A percentile compares a stretch with the other conserved stretches of the same genome.
Conservation (phyloP, 495 filamentous ascomycete species). For the Antarctomyces pellizariae region DNA sequence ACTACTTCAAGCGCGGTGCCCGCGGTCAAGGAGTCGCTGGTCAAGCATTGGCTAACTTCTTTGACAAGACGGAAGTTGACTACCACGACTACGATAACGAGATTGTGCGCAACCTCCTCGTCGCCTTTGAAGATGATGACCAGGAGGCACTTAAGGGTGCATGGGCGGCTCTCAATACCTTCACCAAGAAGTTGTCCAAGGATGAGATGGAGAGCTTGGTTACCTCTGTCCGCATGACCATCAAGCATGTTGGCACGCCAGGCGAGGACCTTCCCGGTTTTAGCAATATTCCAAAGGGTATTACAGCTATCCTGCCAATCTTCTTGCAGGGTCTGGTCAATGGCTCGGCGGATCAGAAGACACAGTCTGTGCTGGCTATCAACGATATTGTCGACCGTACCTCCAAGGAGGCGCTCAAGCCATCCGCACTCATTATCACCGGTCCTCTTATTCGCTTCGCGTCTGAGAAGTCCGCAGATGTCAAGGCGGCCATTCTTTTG, state of each 20-base stretch:
- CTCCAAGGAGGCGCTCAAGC: conserved; percentile 57
- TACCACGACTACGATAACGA: conserved; percentile 89
- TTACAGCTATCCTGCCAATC: conserved; percentile 88
- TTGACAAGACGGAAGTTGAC: conserved; percentile 56
- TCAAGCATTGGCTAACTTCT: conserved; percentile 70
- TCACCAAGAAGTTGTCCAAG: conserved; percentile 76
- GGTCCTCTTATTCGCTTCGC: conserved; percentile 93
- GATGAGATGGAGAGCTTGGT: conserved; percentile 97
- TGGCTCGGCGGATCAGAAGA: conserved; percentile 74
- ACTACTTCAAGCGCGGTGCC: conserved; percentile 56
- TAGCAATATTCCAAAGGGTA: conserved; percentile 83
- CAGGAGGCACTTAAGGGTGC: conserved; percentile 70
- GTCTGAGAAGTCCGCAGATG: conserved; percentile 80
- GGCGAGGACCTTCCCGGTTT: conserved; percentile 76
- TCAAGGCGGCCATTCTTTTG: conserved; percentile 83
- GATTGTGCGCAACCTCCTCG: conserved; percentile 65
- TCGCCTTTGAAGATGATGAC: conserved; percentile 80
- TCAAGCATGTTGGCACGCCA: conserved; percentile 70
- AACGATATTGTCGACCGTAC: conserved; percentile 89
- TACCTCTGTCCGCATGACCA: conserved; percentile 55
- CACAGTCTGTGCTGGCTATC: conserved; percentile 76
- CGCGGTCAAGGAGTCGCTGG: conserved; percentile 74
- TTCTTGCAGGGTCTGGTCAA: conserved; percentile 97
- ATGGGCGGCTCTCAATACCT: conserved; percentile 69
- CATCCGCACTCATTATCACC: conserved; percentile 92